Conservation (phyloP, 2,329 filamentous ascomycete species). For the Fusarium sp. region DNA sequence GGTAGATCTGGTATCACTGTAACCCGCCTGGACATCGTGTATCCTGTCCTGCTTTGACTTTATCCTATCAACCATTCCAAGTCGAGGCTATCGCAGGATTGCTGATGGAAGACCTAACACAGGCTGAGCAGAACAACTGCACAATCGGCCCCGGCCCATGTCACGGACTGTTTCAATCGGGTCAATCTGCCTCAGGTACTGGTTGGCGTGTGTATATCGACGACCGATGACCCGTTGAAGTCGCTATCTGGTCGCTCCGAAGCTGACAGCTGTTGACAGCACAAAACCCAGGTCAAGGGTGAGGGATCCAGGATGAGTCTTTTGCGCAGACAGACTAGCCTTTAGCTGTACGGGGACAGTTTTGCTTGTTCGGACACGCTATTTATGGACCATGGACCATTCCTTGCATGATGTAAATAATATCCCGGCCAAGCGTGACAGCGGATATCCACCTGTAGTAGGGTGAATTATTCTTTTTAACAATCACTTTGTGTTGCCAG, state of each 20-base stretch:
- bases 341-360: not conserved
- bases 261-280: not conserved
- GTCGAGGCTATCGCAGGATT: not conserved
- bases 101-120: not conserved
- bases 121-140: not conserved
- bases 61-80: not conserved
- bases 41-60: not conserved
- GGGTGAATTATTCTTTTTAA: not conserved
- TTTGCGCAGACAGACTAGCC: not conserved
- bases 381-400: conserved; percentile 9
- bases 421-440: not conserved
- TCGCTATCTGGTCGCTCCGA: not conserved
- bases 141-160: not conserved
- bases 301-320: not conserved
- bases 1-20: not conserved
- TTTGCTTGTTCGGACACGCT: not conserved
- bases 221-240: not conserved
- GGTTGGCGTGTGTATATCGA: conserved; percentile 6
- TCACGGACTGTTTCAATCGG: not conserved
- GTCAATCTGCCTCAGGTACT: conserved; percentile 5
- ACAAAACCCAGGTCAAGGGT: not conserved
- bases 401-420: conserved; percentile 16
- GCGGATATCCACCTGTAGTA: not conserved
- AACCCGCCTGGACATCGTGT: not conserved
- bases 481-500: not conserved